Conservation (phyloP, 768 basidiomycete species). For the Suillus tomentosus region DNA sequence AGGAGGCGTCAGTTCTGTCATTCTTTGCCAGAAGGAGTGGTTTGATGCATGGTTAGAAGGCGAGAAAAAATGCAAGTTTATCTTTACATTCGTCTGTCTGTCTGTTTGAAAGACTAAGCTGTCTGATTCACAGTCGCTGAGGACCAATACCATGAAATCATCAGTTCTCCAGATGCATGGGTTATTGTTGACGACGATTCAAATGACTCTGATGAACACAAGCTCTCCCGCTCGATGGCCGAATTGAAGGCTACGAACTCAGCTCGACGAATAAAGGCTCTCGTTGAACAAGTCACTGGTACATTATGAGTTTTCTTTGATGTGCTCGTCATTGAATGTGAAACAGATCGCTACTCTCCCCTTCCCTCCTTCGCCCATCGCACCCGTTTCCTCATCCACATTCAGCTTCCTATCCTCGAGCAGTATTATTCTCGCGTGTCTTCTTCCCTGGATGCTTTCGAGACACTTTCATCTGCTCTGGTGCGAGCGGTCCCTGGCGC, state of each 20-base stretch:
- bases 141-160: conserved; percentile 83
- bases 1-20: conserved; percentile 79
- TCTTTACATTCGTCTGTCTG: not conserved
- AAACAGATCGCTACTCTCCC: conserved; percentile 87
- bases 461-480: conserved; percentile 84
- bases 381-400: conserved; percentile 77
- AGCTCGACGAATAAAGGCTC: conserved; percentile 76
- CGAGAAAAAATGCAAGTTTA: conserved; percentile 79
- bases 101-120: not conserved
- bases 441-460: conserved; percentile 90
- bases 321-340: not conserved
- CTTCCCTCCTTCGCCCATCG: conserved; percentile 78
- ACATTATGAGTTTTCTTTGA: conserved; percentile 17
- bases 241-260: conserved; percentile 78
- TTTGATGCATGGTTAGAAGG: conserved; percentile 89
- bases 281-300: conserved; percentile 94
- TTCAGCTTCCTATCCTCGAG: conserved; percentile 85
- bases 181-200: conserved; percentile 69
- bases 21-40: conserved; percentile 86
- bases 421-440: conserved; percentile 77
- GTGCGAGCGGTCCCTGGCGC: conserved; percentile 93
- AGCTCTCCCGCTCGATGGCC: conserved; percentile 19
- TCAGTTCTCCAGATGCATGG: conserved; percentile 85
- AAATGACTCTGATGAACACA: conserved; percentile 39
- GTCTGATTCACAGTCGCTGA: conserved; percentile 66